phyloP scores from a whole-genome alignment of 1,139 yeast genomes.

The Geotrichum candidum region DNA sequence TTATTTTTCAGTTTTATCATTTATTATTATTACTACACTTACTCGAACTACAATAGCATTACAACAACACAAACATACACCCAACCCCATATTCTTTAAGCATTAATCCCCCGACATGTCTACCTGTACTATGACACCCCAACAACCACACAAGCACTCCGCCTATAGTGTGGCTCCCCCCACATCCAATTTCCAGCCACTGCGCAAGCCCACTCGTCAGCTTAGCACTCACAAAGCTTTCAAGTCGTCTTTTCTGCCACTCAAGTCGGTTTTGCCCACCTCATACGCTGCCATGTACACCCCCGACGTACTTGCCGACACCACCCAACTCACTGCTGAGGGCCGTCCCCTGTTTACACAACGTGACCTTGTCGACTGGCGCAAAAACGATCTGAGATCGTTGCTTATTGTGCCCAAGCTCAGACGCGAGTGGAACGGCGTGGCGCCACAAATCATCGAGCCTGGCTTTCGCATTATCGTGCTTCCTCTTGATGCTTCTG shows the following conservation, averaged over 20 bases:
- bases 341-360: constrained; percentile 59
- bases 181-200: constrained; percentile 13
- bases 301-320: constrained; percentile 37
- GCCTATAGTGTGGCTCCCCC: constrained; percentile 15
- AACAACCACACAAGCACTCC: constrained; percentile 7
- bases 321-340: constrained; percentile 35
- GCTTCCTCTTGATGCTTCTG: constrained; percentile 48
- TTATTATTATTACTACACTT: neutral
- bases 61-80: neutral
- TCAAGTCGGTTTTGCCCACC: constrained; percentile 43
- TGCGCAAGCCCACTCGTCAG: constrained; percentile 2
- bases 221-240: neutral
- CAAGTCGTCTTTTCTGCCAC: constrained; percentile 19
- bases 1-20: neutral
- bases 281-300: constrained; percentile 50
- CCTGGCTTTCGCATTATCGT: constrained; percentile 41
- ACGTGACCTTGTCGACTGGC: constrained; percentile 58
- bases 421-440: constrained; percentile 47
- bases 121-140: constrained; percentile 4
- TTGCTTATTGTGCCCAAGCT: constrained; percentile 47
- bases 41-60: neutral
- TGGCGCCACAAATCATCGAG: constrained; percentile 43
- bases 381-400: constrained; percentile 57
- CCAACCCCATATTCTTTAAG: neutral
- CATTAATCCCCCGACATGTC: neutral